Evolutionary conservation across 176 grass and related monocot genomes (phyloP).

Genomic region (Oryza meyeriana): DNA sequence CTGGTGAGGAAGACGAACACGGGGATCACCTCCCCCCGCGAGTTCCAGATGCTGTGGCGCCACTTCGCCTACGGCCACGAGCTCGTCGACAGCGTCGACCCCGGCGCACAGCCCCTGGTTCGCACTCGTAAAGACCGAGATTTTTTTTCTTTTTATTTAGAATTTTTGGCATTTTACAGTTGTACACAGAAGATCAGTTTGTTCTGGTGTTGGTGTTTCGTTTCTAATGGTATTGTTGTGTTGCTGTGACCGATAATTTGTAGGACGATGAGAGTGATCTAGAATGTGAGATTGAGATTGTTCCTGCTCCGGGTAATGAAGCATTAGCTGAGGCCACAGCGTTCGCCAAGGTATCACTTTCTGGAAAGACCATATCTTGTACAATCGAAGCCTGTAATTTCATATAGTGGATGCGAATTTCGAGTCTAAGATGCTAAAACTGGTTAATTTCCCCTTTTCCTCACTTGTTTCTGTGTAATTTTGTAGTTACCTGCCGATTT

Average conservation of each 20-base stretch:
- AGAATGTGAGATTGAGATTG: conserved; percentile 70
- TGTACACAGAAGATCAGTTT: background rate
- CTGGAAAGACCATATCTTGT: background rate
- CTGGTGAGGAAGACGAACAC: conserved; percentile 57
- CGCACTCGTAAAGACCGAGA: conserved; percentile 20
- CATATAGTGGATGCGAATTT: background rate
- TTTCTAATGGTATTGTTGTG: background rate
- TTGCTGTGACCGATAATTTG: background rate
- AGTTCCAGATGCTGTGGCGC: conserved; percentile 97
- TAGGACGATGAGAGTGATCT: conserved; percentile 96
- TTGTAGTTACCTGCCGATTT: background rate
- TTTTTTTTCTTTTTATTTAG: background rate
- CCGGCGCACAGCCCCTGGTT: conserved; percentile 58
- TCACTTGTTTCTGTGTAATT: background rate
- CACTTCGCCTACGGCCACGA: conserved; percentile 68
- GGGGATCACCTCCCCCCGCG: conserved; percentile 75
- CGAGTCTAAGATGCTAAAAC: background rate
- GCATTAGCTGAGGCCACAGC: conserved; percentile 51
- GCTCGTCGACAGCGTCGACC: conserved; percentile 44
- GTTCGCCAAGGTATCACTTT: conserved; percentile 65
- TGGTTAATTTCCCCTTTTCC: background rate
- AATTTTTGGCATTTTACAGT: conserved; percentile 6
- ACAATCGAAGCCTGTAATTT: background rate
- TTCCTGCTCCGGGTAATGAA: conserved; percentile 47
- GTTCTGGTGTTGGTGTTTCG: background rate